These are phyloP conservation scores for Diaporthe humulicola DNA, from an alignment of 2,329 filamentous ascomycete genomes.

Conservation along the genomic window DNA sequence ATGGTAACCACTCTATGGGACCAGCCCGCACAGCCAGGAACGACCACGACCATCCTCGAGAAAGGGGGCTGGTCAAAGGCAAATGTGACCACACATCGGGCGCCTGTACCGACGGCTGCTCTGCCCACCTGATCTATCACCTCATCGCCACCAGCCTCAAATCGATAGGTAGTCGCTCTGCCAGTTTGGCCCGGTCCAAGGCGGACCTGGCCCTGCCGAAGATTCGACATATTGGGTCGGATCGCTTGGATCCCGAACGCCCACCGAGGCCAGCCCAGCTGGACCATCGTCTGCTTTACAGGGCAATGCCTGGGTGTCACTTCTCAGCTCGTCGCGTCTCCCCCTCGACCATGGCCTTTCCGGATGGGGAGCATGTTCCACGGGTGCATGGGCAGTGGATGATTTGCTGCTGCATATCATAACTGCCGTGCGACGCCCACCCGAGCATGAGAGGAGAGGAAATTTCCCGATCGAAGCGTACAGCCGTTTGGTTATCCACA, in stretches of 20 bases:
- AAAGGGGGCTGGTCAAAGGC: slow-evolving; percentile 23
- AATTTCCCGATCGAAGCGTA: slow-evolving; percentile 52
- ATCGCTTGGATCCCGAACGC: background rate
- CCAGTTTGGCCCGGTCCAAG: background rate
- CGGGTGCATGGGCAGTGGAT: slow-evolving; percentile 33
- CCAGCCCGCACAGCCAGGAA: slow-evolving; percentile 16
- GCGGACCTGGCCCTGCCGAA: background rate
- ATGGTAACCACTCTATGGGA: slow-evolving; percentile 34
- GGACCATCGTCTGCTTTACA: background rate
- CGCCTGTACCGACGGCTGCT: slow-evolving; percentile 9
- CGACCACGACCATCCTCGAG: background rate
- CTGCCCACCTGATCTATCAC: slow-evolving; percentile 13
- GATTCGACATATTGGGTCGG: background rate
- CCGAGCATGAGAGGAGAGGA: slow-evolving; percentile 47
- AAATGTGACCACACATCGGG: background rate
- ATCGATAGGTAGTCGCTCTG: background rate
- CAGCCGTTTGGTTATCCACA: slow-evolving; percentile 47
- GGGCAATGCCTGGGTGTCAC: slow-evolving; percentile 17
- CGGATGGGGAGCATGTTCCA: slow-evolving; percentile 36
- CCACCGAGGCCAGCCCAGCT: background rate
- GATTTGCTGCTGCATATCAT: slow-evolving; percentile 48
- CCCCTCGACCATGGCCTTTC: slow-evolving; percentile 24
- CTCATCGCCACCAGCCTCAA: background rate
- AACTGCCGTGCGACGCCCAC: slow-evolving; percentile 48
- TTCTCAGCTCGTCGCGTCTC: background rate